A percentile compares a stretch with the other conserved stretches of the same genome.
Conservation (phyloP, 768 basidiomycete species). For the Phaffia australis region DNA sequence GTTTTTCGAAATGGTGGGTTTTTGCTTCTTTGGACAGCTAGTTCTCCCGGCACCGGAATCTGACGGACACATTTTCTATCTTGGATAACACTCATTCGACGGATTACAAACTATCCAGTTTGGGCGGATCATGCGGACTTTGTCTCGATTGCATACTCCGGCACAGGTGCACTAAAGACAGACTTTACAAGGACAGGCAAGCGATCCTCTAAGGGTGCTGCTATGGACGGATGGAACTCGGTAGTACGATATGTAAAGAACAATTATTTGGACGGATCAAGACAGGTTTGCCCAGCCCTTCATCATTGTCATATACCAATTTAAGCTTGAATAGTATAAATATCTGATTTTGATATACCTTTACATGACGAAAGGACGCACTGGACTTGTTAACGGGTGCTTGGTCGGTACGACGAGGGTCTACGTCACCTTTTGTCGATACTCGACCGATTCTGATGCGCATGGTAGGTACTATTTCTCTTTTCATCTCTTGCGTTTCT, state of each 20-base stretch:
- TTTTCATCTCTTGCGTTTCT: conserved; percentile 1
- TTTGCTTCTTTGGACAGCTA: conserved; percentile 10
- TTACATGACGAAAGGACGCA: conserved; percentile 56
- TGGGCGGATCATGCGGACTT: conserved; percentile 96
- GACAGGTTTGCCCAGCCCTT: conserved; percentile 50
- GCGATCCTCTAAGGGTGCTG: conserved; percentile 62
- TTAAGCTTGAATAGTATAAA: background rate
- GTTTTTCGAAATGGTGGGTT: conserved; percentile 78
- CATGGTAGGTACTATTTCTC: conserved; percentile 49
- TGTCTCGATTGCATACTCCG: conserved; percentile 81
- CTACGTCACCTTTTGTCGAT: conserved; percentile 64
- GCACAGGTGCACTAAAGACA: conserved; percentile 89
- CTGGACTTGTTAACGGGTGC: conserved; percentile 86
- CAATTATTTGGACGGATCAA: conserved; percentile 88
- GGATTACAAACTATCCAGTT: conserved; percentile 45
- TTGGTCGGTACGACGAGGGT: conserved; percentile 71
- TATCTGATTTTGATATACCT: background rate
- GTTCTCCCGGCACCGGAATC: background rate
- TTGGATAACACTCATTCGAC: background rate
- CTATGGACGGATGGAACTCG: conserved; percentile 82
- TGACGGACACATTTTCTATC: background rate
- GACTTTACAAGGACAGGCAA: conserved; percentile 92
- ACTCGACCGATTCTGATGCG: conserved; percentile 69
- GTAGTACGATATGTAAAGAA: conserved; percentile 80
- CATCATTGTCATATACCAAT: background rate